These are phyloP conservation scores for Condylostoma magnum DNA, from an alignment of 169 alveolate species.

Conservation along the genomic window DNA sequence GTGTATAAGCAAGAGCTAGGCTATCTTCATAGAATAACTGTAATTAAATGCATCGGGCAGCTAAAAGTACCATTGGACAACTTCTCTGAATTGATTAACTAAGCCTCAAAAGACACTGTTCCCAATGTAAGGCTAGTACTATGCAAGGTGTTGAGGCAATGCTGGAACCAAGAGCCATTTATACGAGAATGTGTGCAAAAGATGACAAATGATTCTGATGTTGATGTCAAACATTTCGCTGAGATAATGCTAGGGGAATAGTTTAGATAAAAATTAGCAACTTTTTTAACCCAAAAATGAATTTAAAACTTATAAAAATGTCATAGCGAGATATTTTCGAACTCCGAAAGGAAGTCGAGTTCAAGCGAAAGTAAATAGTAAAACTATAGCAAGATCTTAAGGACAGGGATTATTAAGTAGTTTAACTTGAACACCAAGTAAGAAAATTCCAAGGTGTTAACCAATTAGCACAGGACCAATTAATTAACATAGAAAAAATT, in stretches of 20 bases:
- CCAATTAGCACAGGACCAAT: slow-evolving; percentile 9
- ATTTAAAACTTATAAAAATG: not conserved
- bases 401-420: not conserved
- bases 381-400: slow-evolving; percentile 25
- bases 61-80: slow-evolving; percentile 26
- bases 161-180: too few relatives aligned
- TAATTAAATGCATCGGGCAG: slow-evolving; percentile 36
- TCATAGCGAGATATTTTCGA: slow-evolving; percentile 16
- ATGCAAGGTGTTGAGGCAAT: slow-evolving; percentile 44
- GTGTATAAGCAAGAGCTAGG: slow-evolving; percentile 45
- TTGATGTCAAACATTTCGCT: not conserved
- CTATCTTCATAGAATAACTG: slow-evolving; percentile 62
- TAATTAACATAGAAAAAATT: not conserved
- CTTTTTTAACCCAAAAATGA: too few relatives aligned
- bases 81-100: slow-evolving; percentile 52
- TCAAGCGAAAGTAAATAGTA: slow-evolving; percentile 13
- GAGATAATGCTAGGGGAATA: too few relatives aligned
- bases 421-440: slow-evolving; percentile 12
- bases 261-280: too few relatives aligned
- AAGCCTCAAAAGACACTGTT: slow-evolving; percentile 65
- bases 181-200: too few relatives aligned
- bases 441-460: slow-evolving; percentile 3
- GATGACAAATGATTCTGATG: not conserved
- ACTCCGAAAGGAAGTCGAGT: slow-evolving; percentile 19
- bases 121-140: slow-evolving; percentile 69